Base-by-base conservation (phyloP, 1,284 basidiomycete species). In the Testicularia cyperi region DNA sequence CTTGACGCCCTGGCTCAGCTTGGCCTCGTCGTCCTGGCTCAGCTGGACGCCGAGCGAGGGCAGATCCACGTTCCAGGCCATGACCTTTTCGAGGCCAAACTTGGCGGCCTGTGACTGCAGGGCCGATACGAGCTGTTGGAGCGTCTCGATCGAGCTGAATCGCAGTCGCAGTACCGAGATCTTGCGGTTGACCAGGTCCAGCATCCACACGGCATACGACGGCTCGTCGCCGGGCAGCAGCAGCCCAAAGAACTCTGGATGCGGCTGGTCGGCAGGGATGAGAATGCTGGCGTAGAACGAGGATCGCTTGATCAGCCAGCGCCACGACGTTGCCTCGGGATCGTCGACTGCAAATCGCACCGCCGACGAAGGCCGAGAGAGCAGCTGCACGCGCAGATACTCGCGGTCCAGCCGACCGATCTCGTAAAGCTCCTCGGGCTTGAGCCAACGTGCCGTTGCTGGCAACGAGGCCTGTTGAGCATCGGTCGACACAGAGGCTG, bases 21-120 rank as follows among this genome's bases (percentile, higher is more conserved):
- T 16, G 4, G 16, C 18, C 21, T 49, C 30, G 15, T 55, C 55
- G n/a, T 39, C 32, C 2, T 22, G n/a, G 16, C 16, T 45, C 3
- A 56, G 35, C n/a, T 52, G 20, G 5, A 52, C 41, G 5, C 38
- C 48, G 7, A 58, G 32, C 8, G 12, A n/a, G 5, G 22, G 14
- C 7, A 52, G 36, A 32, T 55, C 46, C 19, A 65, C 26, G 33
- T 65, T 65, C 61, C 61, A 65, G n/a, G 56, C 56, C 6, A 55
- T 24, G 23, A 35, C 24, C 37, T 55, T 60, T 4, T 27, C 23
- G 51, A 60, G 56, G 19, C 43, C 45, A 18, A 40, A 51, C 21
- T 45, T 6, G 9, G 29, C 36, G 2, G 47, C 55, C 21, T 58
- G 41, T 3, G 19, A 14, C 18, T 46, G 39, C 9, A 61, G 33